These are phyloP conservation scores for Paramyrothecium sp. DNA, from an alignment of 2,329 filamentous ascomycete genomes.

Conservation along the genomic window DNA sequence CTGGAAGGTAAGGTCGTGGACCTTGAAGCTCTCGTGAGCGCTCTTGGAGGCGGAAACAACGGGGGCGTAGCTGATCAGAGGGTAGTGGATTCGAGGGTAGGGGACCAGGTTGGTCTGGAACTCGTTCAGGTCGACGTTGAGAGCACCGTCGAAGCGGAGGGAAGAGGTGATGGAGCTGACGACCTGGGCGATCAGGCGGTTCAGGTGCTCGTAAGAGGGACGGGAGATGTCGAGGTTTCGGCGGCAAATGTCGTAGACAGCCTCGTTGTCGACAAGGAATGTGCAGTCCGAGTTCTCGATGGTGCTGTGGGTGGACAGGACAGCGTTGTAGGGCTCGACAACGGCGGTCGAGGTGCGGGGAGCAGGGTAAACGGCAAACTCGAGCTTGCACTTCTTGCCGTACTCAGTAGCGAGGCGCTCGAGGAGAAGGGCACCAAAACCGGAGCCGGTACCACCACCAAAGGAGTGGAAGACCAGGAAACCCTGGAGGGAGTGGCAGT, in stretches of 20 bases:
- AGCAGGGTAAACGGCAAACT: conserved; percentile 71
- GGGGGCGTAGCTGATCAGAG: conserved; percentile 70
- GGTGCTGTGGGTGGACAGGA: conserved; percentile 72
- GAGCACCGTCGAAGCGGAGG: conserved; percentile 68
- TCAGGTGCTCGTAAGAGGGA: conserved; percentile 69
- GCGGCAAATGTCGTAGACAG: conserved; percentile 73
- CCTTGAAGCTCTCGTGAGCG: conserved; percentile 85
- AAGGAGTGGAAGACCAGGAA: conserved; percentile 77
- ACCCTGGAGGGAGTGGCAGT: conserved; percentile 70
- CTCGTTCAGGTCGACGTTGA: conserved; percentile 74
- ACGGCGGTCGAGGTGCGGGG: conserved; percentile 69
- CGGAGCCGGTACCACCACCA: conserved; percentile 70
- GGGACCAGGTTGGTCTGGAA: conserved; percentile 77
- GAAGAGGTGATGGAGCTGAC: conserved; percentile 74
- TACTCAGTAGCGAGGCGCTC: conserved; percentile 73
- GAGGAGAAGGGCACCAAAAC: conserved; percentile 69
- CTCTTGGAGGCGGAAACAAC: conserved; percentile 73
- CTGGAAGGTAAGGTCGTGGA: conserved; percentile 72
- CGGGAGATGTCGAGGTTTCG: conserved; percentile 69
- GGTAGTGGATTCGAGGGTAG: conserved; percentile 73
- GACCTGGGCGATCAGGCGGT: conserved; percentile 71
- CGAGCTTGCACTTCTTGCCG: conserved; percentile 75
- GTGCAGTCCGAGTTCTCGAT: conserved; percentile 78
- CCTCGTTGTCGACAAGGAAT: conserved; percentile 75
- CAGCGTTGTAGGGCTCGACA: conserved; percentile 73